A percentile compares a stretch with the other conserved stretches of the same genome.
Conservation (phyloP, 1,284 basidiomycete species). For the Inonotus hispidus region DNA sequence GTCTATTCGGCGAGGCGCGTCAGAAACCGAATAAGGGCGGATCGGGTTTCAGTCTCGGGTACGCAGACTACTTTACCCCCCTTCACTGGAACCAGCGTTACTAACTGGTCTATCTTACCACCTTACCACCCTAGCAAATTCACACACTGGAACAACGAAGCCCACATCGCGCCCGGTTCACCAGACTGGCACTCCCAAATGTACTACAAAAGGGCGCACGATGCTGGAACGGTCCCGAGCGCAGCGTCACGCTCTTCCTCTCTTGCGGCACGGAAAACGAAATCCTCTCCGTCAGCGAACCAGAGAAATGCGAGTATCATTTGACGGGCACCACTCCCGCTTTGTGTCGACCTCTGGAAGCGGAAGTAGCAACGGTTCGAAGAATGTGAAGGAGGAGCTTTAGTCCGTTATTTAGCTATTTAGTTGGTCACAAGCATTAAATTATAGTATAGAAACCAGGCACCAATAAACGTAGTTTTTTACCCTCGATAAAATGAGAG, state of each 20-base stretch:
- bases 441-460: neutral
- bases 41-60: constrained; percentile 82
- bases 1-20: constrained; percentile 82
- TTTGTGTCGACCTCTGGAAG: constrained; percentile 70
- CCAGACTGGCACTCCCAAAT: constrained; percentile 79
- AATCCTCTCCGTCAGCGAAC: constrained; percentile 78
- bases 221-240: constrained; percentile 97
- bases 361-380: constrained; percentile 23
- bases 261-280: constrained; percentile 85
- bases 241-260: constrained; percentile 76
- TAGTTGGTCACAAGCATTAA: neutral
- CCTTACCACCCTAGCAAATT: constrained; percentile 70
- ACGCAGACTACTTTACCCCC: constrained; percentile 25
- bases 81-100: neutral
- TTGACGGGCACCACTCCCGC: constrained; percentile 87
- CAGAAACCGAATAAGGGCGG: constrained; percentile 89
- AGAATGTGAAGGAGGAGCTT: constrained; percentile 46
- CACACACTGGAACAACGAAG: constrained; percentile 65
- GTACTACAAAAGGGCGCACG: constrained; percentile 75
- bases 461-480: neutral
- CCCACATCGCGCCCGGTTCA: constrained; percentile 50
- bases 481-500: neutral
- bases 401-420: constrained; percentile 25
- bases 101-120: neutral
- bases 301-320: constrained; percentile 97